Conservation (phyloP, 768 basidiomycete genomes). For the Termitomyces heimii region DNA sequence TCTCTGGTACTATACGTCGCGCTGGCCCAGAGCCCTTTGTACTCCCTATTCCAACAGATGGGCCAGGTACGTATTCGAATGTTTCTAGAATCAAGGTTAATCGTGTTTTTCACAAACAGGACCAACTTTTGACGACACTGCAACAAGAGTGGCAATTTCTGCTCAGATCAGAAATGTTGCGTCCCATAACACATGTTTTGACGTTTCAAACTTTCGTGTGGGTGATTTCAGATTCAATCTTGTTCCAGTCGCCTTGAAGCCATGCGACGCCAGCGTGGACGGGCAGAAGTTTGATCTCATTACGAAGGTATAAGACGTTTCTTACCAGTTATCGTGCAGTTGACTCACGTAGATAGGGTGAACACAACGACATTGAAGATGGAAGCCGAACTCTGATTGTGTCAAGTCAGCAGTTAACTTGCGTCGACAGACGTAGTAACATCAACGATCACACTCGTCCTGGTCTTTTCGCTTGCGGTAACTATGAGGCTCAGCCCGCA, state of each 20-base stretch:
- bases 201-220: conserved; percentile 24
- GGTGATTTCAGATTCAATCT: conserved; percentile 26
- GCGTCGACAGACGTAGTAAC: conserved; percentile 20
- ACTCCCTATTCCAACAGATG: conserved; percentile 16
- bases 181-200: conserved; percentile 21
- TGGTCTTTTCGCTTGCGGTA: conserved; percentile 22
- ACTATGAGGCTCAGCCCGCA: neutral
- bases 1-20: neutral
- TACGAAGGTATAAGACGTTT: conserved; percentile 15
- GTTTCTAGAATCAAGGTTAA: neutral
- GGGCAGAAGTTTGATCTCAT: conserved; percentile 28
- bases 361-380: conserved; percentile 22
- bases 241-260: conserved; percentile 20
- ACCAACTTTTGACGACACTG: conserved; percentile 22
- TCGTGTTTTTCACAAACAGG: conserved; percentile 5
- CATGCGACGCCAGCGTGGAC: conserved; percentile 18
- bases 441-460: conserved; percentile 20
- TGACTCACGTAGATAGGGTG: conserved; percentile 12
- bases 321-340: neutral
- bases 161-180: conserved; percentile 20
- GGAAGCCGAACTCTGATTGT: conserved; percentile 21
- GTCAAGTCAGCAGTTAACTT: conserved; percentile 23
- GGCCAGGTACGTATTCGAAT: conserved; percentile 8
- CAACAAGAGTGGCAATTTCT: conserved; percentile 21
- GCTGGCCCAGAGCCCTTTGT: conserved; percentile 13